These are phyloP conservation scores for Neophaeococcomyces aloes DNA, from an alignment of 2,329 filamentous ascomycete species.

Conservation along the genomic window DNA sequence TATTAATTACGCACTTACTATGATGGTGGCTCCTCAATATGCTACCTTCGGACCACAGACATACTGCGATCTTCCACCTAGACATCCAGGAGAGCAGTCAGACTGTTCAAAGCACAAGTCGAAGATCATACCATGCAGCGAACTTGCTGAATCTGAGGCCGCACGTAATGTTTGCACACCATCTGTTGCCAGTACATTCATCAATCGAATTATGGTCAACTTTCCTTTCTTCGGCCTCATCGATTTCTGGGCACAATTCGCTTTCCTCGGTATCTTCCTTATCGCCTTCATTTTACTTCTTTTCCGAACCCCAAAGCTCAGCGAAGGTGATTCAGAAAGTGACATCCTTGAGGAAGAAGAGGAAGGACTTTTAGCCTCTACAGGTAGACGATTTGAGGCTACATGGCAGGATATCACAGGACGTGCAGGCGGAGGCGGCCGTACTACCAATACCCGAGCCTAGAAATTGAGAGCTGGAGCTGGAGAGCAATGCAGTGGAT, in stretches of 20 bases:
- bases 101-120: slow-evolving; percentile 63
- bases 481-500: too few relatives aligned
- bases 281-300: slow-evolving; percentile 69
- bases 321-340: slow-evolving; percentile 69
- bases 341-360: slow-evolving; percentile 78
- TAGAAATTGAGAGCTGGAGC: too few relatives aligned
- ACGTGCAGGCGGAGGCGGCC: too few relatives aligned
- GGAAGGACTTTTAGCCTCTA: slow-evolving; percentile 78
- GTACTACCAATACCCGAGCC: slow-evolving; percentile 24
- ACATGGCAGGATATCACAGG: slow-evolving; percentile 84
- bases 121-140: slow-evolving; percentile 71
- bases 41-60: slow-evolving; percentile 89
- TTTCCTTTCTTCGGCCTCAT: slow-evolving; percentile 90
- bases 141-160: slow-evolving; percentile 58
- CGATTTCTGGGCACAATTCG: slow-evolving; percentile 95
- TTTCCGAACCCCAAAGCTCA: slow-evolving; percentile 67
- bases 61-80: slow-evolving; percentile 67
- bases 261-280: slow-evolving; percentile 73
- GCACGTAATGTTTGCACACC: slow-evolving; percentile 79
- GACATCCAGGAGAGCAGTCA: slow-evolving; percentile 53
- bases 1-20: slow-evolving; percentile 84
- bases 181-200: slow-evolving; percentile 79
- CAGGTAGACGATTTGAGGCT: slow-evolving; percentile 68
- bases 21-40: slow-evolving; percentile 93
- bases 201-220: slow-evolving; percentile 84